These are phyloP conservation scores for Bacidia rubella DNA, from an alignment of 495 filamentous ascomycete species.

Conservation along the genomic window DNA sequence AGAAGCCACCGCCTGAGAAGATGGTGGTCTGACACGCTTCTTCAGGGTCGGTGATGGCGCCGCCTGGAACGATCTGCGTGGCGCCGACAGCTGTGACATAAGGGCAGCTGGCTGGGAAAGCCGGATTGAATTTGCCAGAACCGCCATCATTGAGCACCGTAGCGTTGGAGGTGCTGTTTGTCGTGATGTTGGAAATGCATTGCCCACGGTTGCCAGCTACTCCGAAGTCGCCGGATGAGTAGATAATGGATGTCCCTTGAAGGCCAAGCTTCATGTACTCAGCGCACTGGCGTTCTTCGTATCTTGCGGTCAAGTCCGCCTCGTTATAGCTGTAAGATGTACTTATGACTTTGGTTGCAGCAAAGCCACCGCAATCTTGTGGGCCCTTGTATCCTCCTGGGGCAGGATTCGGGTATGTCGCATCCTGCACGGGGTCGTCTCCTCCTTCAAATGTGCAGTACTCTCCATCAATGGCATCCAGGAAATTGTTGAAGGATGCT, in stretches of 20 bases:
- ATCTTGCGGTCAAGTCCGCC: conserved; percentile 34
- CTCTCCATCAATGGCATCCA: conserved; percentile 48
- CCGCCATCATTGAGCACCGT: conserved; percentile 23
- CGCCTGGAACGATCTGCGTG: conserved; percentile 29
- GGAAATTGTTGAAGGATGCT: conserved; percentile 36
- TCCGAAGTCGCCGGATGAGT: conserved; percentile 47
- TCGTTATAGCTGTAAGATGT: conserved; percentile 45
- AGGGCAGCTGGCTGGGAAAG: conserved; percentile 40
- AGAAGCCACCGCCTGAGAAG: conserved; percentile 52
- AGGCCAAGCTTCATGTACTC: conserved; percentile 55
- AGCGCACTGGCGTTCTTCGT: conserved; percentile 41
- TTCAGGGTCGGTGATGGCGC: conserved; percentile 25
- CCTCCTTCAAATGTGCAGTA: conserved; percentile 40
- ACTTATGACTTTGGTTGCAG: conserved; percentile 46
- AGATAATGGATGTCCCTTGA: conserved; percentile 46
- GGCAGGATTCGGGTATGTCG: conserved; percentile 36
- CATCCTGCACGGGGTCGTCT: conserved; percentile 29
- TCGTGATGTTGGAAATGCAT: conserved; percentile 14
- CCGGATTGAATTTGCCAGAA: conserved; percentile 30
- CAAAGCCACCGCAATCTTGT: conserved; percentile 47
- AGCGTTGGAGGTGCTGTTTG: conserved; percentile 17
- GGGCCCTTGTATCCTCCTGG: conserved; percentile 40
- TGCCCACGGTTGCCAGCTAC: conserved; percentile 34
- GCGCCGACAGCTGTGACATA: conserved; percentile 38
- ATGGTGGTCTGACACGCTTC: conserved; percentile 32